Base-by-base conservation (phyloP, 2,329 filamentous ascomycete genomes). In the Thyridium curvatum region DNA sequence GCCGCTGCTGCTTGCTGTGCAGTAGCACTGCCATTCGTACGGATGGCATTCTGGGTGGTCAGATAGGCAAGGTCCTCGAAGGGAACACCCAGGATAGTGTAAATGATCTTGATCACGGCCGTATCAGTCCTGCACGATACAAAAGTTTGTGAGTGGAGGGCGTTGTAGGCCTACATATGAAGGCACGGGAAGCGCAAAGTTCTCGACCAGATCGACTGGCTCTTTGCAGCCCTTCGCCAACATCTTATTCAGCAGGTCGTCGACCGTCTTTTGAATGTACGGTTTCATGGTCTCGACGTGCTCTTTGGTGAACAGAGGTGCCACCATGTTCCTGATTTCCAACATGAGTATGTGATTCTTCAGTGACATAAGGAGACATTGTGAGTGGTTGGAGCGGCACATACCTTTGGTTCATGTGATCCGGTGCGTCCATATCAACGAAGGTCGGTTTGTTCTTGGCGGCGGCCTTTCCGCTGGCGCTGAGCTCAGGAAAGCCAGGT, bases 391-490 rank as follows among this genome's bases (percentile, higher is more conserved):
- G 38, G 10, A 15, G 28, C 6, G 4, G 12, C n/a, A 32, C 38
- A 39, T 48, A 60, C 62, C 66, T 60, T 41, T 72, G 66, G 12
- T 56, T 50, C 60, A 65, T 68, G 41, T 73, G 69, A 3, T 61
- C 59, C 0, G 69, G 69, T 4, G 65, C 50, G 42, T 72, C 68
- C 65, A 72, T 71, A 46, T 72, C 67, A 5, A 72, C 69, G 46
- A 72, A 72, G 0, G 67, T 72, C 1, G 69, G 65, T 40, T 62
- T 66, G 30, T 61, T 65, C 44, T 69, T 68, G n/a, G 62, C 68
- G 8, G 69, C 69, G 30, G 58, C 54, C 43, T 67, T 71, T 8
- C 68, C 69, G 12, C 68, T 65, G 9, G 64, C 59, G 37, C 54
- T 62, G 37, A 72, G 58, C 43, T 72, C 69, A 0, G 68, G 68